These are phyloP conservation scores for Gelatoporia subvermispora DNA, from an alignment of 768 basidiomycete genomes.

Conservation along the genomic window DNA sequence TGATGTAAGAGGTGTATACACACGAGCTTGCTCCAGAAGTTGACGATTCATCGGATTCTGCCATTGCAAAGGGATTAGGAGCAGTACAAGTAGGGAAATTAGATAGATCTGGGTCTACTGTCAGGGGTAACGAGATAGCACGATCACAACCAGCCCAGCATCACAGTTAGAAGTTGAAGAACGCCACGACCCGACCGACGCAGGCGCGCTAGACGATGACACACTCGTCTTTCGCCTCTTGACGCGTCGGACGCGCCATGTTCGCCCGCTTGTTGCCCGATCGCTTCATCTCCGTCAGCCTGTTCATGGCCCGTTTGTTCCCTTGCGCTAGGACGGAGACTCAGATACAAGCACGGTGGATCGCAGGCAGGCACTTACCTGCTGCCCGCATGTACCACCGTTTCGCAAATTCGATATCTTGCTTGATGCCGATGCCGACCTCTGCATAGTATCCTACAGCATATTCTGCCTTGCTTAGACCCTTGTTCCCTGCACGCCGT, in stretches of 20 bases:
- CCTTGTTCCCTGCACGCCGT: slow-evolving; percentile 92
- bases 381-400: slow-evolving; percentile 99
- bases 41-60: slow-evolving; percentile 5
- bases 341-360: background rate
- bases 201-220: slow-evolving; percentile 51
- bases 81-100: slow-evolving; percentile 18
- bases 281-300: slow-evolving; percentile 93
- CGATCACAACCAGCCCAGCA: background rate
- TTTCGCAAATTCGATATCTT: slow-evolving; percentile 93
- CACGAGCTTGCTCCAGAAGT: slow-evolving; percentile 13
- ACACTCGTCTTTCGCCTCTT: slow-evolving; percentile 93
- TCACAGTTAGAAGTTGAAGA: background rate
- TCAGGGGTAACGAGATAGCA: background rate
- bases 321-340: slow-evolving; percentile 94
- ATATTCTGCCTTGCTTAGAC: slow-evolving; percentile 94
- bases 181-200: background rate
- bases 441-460: slow-evolving; percentile 99
- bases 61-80: slow-evolving; percentile 12
- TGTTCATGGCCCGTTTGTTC: slow-evolving; percentile 96
- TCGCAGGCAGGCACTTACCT: slow-evolving; percentile 46
- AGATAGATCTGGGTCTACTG: slow-evolving; percentile 15
- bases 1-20: no score
- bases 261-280: slow-evolving; percentile 75
- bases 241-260: slow-evolving; percentile 81
- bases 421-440: slow-evolving; percentile 95